A percentile compares a stretch with the other conserved stretches of the same genome.
phyloP scores from a whole-genome alignment of 129 eudicot species.

The Calendula officinalis region DNA sequence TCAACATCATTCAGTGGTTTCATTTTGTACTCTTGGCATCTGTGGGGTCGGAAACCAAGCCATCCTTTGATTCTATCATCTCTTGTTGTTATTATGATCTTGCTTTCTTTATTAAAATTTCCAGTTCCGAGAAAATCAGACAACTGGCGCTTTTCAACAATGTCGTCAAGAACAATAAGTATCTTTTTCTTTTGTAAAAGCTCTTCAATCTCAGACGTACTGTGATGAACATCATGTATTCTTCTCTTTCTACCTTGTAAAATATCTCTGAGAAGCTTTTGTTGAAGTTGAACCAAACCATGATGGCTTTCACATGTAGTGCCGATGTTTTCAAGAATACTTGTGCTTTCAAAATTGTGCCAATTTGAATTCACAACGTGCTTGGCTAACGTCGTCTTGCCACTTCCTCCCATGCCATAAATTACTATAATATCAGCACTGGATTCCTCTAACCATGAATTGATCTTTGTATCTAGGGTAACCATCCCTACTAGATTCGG shows the following conservation, averaged over 20 bases:
- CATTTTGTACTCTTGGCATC: background rate
- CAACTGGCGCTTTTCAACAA: constrained; percentile 1
- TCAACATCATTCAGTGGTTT: background rate
- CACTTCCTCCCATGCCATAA: constrained; percentile 30
- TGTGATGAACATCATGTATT: background rate
- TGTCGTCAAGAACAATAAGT: constrained; percentile 20
- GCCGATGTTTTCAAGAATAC: constrained; percentile 17
- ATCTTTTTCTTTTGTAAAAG: background rate
- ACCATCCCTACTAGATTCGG: constrained; percentile 1
- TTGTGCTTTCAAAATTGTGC: constrained; percentile 14
- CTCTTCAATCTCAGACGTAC: background rate
- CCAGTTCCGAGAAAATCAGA: constrained; percentile 6
- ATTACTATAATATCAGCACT: background rate
- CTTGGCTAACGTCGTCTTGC: constrained; percentile 33
- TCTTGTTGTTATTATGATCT: background rate
- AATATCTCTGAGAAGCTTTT: constrained; percentile 18
- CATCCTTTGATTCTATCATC: background rate
- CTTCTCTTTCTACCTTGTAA: background rate
- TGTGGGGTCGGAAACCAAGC: background rate
- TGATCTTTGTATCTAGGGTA: background rate
- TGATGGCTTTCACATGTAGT: background rate
- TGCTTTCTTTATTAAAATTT: background rate
- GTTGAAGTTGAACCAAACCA: constrained; percentile 24
- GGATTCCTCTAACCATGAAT: background rate
- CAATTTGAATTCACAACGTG: constrained; percentile 8